These are phyloP conservation scores for Malassezia vespertilionis DNA, from an alignment of 1,284 basidiomycete genomes.

Conservation along the genomic window DNA sequence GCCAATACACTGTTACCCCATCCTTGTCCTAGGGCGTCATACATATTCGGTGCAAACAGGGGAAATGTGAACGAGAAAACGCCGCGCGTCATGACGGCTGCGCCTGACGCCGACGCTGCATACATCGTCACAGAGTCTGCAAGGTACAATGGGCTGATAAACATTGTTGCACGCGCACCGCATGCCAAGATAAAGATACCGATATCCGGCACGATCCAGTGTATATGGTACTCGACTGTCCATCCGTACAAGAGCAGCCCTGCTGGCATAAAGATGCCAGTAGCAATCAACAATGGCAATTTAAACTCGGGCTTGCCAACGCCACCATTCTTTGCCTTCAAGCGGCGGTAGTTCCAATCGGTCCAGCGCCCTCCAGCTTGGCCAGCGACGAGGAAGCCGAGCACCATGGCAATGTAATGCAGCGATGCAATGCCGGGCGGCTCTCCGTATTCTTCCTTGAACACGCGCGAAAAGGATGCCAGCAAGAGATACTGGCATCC, in stretches of 20 bases:
- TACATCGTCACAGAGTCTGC: conserved; percentile 15
- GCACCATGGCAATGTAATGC: conserved; percentile 56
- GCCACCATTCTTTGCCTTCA: conserved; percentile 54
- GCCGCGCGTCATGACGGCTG: conserved; percentile 3
- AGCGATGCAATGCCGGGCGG: conserved; percentile 54
- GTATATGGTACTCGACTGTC: conserved; percentile 54
- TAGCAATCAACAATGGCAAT: conserved; percentile 56
- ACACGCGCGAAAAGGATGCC: conserved; percentile 59
- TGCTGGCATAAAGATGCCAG: conserved; percentile 53
- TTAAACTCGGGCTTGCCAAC: conserved; percentile 52
- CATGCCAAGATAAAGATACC: conserved; percentile 19
- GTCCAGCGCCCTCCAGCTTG: conserved; percentile 56
- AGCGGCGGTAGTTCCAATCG: conserved; percentile 54
- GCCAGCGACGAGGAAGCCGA: conserved; percentile 46
- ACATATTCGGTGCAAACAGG: conserved; percentile 64
- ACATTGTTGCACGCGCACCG: conserved; percentile 7
- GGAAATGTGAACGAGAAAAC: conserved; percentile 51
- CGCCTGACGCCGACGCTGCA: conserved; percentile 20
- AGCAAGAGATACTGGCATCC: conserved; percentile 54
- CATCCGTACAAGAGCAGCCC: conserved; percentile 61
- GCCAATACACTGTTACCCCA: conserved; percentile 49
- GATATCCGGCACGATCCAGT: conserved; percentile 60
- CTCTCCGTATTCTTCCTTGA: conserved; percentile 50
- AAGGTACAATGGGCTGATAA: conserved; percentile 22
- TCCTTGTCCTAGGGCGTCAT: conserved; percentile 53